phyloP scores from a whole-genome alignment of 306 rosid species.

The Lagenaria siceraria region DNA sequence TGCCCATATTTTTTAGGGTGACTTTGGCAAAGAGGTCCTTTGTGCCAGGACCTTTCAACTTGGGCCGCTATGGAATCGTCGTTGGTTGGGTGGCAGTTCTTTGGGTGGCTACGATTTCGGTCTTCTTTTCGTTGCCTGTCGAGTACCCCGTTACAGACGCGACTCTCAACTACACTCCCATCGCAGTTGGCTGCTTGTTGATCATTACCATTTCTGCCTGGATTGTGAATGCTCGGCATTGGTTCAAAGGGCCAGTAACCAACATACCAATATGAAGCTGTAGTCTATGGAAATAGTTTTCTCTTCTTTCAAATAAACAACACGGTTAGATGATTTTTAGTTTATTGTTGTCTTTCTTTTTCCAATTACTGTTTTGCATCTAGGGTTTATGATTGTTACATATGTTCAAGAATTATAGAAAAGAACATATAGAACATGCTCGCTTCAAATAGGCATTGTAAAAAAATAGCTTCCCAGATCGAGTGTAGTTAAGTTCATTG shows the following conservation, averaged over 20 bases:
- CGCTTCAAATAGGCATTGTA: neutral
- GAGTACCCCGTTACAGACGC: conserved; percentile 58
- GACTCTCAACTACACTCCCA: conserved; percentile 86
- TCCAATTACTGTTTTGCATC: neutral
- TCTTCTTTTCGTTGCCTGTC: conserved; percentile 81
- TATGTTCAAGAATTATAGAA: neutral
- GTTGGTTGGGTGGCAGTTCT: conserved; percentile 79
- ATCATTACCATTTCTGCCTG: conserved; percentile 49
- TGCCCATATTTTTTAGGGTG: conserved; percentile 83
- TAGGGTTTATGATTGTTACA: neutral
- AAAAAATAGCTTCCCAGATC: neutral
- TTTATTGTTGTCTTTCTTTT: neutral
- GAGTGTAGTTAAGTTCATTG: neutral
- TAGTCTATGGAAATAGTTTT: neutral
- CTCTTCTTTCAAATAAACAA: neutral
- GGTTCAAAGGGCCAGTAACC: conserved; percentile 85
- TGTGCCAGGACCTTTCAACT: conserved; percentile 66
- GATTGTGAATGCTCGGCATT: conserved; percentile 47
- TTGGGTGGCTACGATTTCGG: conserved; percentile 70
- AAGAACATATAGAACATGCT: neutral
- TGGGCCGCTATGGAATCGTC: conserved; percentile 51
- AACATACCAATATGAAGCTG: conserved; percentile 34
- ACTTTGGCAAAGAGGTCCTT: conserved; percentile 66
- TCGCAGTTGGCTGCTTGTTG: conserved; percentile 79
- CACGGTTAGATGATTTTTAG: neutral